These are phyloP conservation scores for Backusella mclennaniae DNA, from an alignment of 192 early-diverging fungal species.

Conservation along the genomic window DNA sequence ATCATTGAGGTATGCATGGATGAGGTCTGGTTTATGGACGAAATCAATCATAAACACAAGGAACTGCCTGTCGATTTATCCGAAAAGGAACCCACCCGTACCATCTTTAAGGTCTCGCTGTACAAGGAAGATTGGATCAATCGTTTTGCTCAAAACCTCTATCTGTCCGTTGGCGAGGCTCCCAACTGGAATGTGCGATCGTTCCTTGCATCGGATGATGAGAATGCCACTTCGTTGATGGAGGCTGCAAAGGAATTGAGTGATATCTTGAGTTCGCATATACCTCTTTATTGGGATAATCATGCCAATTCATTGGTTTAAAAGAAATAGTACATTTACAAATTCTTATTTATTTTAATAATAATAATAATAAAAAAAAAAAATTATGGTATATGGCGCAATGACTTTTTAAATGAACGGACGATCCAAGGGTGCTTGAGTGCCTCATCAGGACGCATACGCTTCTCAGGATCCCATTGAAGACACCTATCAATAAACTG, in stretches of 20 bases:
- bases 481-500: conserved; percentile 84
- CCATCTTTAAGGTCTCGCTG: conserved; percentile 23
- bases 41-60: not conserved
- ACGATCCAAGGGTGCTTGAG: conserved; percentile 16
- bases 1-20: conserved; percentile 41
- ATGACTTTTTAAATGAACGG: conserved; percentile 6
- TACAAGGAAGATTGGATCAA: conserved; percentile 40
- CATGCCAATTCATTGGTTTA: conserved; percentile 7
- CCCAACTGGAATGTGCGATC: conserved; percentile 37
- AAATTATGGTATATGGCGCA: not conserved
- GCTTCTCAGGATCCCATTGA: conserved; percentile 74
- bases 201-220: conserved; percentile 21
- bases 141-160: conserved; percentile 35
- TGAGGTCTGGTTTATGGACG: conserved; percentile 36
- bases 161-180: conserved; percentile 34
- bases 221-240: conserved; percentile 17
- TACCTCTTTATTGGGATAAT: conserved; percentile 25
- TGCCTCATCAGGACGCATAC: conserved; percentile 9
- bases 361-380: too few relatives aligned
- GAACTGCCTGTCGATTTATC: conserved; percentile 27
- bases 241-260: conserved; percentile 5
- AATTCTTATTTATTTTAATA: not conserved
- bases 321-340: not conserved
- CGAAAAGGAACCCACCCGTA: not conserved
- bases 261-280: conserved; percentile 21